These are phyloP conservation scores for Aspergillus kassunensis DNA, from an alignment of 495 filamentous ascomycete species.

Conservation along the genomic window DNA sequence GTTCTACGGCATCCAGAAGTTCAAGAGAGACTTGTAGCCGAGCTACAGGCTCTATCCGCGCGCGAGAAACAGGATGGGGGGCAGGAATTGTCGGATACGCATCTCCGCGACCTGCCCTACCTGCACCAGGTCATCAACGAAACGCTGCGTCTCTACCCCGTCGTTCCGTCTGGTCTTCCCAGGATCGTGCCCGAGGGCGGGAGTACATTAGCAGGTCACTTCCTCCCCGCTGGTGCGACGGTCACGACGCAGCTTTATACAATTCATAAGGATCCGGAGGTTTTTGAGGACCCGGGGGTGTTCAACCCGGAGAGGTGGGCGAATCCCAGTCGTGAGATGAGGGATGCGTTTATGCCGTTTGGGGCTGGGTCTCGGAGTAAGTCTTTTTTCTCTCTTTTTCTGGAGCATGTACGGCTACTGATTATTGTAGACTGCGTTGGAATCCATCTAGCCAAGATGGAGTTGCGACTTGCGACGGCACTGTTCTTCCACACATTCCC, in stretches of 20 bases:
- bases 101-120: constrained; percentile 33
- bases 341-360: constrained; percentile 50
- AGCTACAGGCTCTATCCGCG: not conserved
- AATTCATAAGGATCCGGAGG: constrained; percentile 34
- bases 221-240: constrained; percentile 28
- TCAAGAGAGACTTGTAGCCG: not conserved
- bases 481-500: constrained; percentile 34
- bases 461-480: constrained; percentile 31
- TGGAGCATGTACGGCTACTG: too few species aligned
- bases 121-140: constrained; percentile 54
- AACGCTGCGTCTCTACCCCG: constrained; percentile 50
- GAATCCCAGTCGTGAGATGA: constrained; percentile 46
- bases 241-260: constrained; percentile 42
- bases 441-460: constrained; percentile 33
- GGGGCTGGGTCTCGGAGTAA: constrained; percentile 46
- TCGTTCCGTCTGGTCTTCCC: constrained; percentile 40
- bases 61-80: not conserved
- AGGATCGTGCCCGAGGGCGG: constrained; percentile 34
- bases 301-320: constrained; percentile 45
- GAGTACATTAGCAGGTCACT: constrained; percentile 23
- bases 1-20: constrained; percentile 17
- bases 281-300: constrained; percentile 29
- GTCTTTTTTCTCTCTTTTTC: constrained; percentile 1
- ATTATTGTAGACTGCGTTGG: constrained; percentile 35
- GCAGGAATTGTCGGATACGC: constrained; percentile 19